Percentiles rank a stretch among this genome's conserved stretches.
phyloP scores from a whole-genome alignment of 306 rosid genomes.

The Cicer pinnatifidum region DNA sequence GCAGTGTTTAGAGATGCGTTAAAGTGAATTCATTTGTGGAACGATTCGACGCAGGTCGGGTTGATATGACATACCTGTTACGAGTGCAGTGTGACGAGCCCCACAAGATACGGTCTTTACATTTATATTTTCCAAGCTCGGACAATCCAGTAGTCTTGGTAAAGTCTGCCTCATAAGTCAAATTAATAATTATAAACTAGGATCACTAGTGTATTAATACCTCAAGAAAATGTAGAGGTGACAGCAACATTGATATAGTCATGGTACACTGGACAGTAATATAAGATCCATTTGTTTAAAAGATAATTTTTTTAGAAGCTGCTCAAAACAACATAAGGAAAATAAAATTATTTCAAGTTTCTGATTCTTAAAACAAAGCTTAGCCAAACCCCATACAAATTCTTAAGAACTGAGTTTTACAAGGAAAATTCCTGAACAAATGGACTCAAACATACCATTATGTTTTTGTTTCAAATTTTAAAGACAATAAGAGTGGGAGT shows the following conservation, averaged over 20 bases:
- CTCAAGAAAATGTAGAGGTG: constrained; percentile 12
- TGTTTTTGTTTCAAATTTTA: constrained; percentile 18
- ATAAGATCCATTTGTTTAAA: constrained; percentile 7
- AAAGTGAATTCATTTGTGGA: constrained; percentile 7
- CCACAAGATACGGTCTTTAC: constrained; percentile 84
- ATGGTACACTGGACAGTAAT: neutral
- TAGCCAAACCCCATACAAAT: neutral
- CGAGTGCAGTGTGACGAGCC: constrained; percentile 85
- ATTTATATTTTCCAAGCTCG: constrained; percentile 73
- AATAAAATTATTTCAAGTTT: neutral
- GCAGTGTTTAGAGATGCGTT: neutral
- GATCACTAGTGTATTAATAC: constrained; percentile 8
- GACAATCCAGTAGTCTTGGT: constrained; percentile 81
- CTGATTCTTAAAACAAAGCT: neutral
- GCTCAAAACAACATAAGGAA: neutral
- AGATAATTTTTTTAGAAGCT: neutral
- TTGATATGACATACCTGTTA: constrained; percentile 64
- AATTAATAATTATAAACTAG: constrained; percentile 22
- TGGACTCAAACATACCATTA: neutral
- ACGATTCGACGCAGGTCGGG: neutral
- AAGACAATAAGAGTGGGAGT: constrained; percentile 8
- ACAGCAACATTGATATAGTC: constrained; percentile 5
- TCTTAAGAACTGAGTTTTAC: neutral
- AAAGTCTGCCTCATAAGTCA: constrained; percentile 63
- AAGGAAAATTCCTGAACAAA: neutral